Evolutionary conservation across 108 stramenopile genomes (phyloP).

Genomic region (Nitzschia sp.): DNA sequence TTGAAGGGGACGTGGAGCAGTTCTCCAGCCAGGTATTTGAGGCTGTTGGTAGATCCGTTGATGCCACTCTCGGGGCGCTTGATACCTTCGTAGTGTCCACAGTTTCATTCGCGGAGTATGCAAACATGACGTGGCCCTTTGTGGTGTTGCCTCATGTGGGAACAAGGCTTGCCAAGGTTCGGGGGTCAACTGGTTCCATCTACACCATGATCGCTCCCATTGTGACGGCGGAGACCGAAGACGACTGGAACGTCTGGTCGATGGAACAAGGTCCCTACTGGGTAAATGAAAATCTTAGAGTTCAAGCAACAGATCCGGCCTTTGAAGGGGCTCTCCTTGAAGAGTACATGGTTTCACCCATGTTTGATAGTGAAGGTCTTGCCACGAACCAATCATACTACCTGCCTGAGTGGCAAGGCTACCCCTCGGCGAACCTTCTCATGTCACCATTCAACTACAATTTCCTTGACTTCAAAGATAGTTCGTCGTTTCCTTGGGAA

Average conservation of each 20-base stretch:
- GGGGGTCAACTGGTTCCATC: constrained; percentile 27
- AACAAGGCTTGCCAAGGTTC: constrained; percentile 27
- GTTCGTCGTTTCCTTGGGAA: constrained; percentile 25
- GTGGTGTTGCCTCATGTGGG: constrained; percentile 36
- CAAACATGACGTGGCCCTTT: too few relatives aligned
- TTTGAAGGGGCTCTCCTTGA: too few relatives aligned
- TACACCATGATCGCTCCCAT: constrained; percentile 33
- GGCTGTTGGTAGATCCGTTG: too few relatives aligned
- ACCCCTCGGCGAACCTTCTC: constrained; percentile 28
- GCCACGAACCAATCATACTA: constrained; percentile 11
- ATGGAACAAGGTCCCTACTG: constrained; percentile 17
- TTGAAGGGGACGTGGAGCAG: too few relatives aligned
- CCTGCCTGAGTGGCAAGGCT: constrained; percentile 25
- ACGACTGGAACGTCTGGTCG: constrained; percentile 42
- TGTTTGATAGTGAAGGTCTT: too few relatives aligned
- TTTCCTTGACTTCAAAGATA: background rate
- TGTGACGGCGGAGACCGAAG: constrained; percentile 11
- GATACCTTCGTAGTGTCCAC: too few relatives aligned
- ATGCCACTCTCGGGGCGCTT: too few relatives aligned
- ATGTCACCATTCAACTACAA: background rate
- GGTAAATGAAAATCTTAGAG: constrained; percentile 22
- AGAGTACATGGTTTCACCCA: too few relatives aligned
- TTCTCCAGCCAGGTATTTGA: too few relatives aligned
- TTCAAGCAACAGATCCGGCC: background rate
- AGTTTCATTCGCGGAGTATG: too few relatives aligned